Evolutionary conservation across 768 basidiomycete species (phyloP).

Genomic region (Russula vinacea): DNA sequence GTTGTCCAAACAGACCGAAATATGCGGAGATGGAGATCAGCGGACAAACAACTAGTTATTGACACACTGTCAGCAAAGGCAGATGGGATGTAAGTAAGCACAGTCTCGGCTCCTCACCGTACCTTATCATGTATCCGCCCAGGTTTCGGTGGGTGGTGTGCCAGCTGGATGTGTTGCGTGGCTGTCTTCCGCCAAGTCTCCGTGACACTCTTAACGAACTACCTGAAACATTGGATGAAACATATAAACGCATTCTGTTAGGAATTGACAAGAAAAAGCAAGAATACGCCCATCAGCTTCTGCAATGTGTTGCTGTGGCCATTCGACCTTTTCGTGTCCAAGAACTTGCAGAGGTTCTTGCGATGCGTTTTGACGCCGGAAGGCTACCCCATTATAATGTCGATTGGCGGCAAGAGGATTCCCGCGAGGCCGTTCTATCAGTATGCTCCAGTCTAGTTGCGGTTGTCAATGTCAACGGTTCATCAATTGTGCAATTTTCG

Average conservation of each 20-base stretch:
- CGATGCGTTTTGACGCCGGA: neutral
- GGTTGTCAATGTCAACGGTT: neutral
- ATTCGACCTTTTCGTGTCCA: conserved; percentile 3
- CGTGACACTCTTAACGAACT: neutral
- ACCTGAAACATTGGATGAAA: conserved; percentile 9
- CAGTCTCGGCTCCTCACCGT: neutral
- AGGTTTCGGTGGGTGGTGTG: conserved; percentile 5
- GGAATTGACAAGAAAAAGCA: neutral
- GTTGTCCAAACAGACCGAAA: neutral
- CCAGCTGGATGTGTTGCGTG: conserved; percentile 12
- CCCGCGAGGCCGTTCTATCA: neutral
- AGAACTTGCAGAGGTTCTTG: conserved; percentile 10
- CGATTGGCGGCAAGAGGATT: neutral
- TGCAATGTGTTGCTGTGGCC: conserved; percentile 9
- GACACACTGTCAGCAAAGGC: neutral
- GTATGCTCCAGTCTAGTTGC: conserved; percentile 10
- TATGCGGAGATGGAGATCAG: conserved; percentile 4
- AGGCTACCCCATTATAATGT: neutral
- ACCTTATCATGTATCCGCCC: neutral
- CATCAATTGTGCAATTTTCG: conserved; percentile 6
- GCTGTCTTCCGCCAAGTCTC: neutral
- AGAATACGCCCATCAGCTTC: neutral
- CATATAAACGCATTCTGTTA: conserved; percentile 4
- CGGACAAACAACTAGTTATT: neutral
- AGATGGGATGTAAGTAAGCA: neutral